These are phyloP conservation scores for Tricholoma terreum DNA, from an alignment of 768 basidiomycete genomes.

Conservation along the genomic window DNA sequence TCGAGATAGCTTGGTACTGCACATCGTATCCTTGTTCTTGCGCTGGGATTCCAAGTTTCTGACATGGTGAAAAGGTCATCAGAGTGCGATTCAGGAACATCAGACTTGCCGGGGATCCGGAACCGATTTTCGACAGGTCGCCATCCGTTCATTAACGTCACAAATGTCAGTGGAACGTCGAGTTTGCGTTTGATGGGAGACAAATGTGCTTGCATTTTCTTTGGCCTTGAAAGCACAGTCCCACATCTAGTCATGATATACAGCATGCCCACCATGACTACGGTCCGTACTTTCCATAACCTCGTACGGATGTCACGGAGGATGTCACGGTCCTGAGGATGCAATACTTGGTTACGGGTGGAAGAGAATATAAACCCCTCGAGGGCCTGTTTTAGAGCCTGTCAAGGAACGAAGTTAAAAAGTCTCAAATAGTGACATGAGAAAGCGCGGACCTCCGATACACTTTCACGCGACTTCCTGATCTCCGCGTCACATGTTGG, in stretches of 20 bases:
- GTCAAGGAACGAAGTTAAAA: neutral
- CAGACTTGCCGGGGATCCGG: neutral
- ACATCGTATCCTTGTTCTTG: neutral
- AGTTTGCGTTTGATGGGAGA: neutral
- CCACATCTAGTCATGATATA: too few species aligned
- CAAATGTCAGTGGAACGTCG: neutral
- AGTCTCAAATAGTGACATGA: neutral
- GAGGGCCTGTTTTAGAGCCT: neutral
- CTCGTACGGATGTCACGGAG: too few species aligned
- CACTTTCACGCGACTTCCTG: neutral
- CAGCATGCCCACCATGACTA: too few species aligned
- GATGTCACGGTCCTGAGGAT: neutral
- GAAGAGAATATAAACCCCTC: neutral
- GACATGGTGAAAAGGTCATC: neutral
- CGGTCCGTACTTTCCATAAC: too few species aligned
- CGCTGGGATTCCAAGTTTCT: neutral
- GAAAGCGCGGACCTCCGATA: neutral
- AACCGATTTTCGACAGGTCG: neutral
- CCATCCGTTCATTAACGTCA: neutral
- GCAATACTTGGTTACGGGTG: neutral
- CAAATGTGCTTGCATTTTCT: too few species aligned
- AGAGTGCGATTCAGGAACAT: neutral
- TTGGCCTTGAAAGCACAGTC: too few species aligned
- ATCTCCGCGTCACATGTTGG: neutral
- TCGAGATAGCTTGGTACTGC: neutral